Conservation (phyloP, 1,284 basidiomycete species). For the Irpex rosettiformis region DNA sequence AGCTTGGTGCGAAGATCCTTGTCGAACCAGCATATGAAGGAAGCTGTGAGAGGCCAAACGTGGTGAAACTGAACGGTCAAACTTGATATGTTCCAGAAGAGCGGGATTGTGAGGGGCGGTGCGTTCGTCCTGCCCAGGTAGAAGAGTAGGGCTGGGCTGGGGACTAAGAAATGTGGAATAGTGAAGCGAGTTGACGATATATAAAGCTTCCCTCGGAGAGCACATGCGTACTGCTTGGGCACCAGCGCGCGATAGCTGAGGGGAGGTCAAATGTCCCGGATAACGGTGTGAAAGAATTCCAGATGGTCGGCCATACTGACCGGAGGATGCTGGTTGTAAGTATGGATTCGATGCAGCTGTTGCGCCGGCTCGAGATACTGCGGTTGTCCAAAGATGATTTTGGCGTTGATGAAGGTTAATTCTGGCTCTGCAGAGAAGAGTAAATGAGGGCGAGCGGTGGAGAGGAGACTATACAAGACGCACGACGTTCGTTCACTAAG, state of each 20-base stretch:
- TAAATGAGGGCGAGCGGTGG: neutral
- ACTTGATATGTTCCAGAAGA: conserved; percentile 38
- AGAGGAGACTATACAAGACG: neutral
- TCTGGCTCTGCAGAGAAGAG: neutral
- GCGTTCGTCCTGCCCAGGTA: neutral
- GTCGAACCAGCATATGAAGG: conserved; percentile 58
- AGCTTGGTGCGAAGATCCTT: conserved; percentile 45
- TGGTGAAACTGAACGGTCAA: conserved; percentile 47
- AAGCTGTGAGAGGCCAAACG: conserved; percentile 59
- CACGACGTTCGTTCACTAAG: neutral
- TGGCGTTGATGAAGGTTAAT: neutral
- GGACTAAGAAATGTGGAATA: conserved; percentile 31
- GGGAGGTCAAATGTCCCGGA: conserved; percentile 26
- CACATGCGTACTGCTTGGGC: conserved; percentile 50
- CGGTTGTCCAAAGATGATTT: neutral
- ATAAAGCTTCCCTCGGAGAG: conserved; percentile 42
- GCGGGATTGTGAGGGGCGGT: neutral
- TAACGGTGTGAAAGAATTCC: neutral
- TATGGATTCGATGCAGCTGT: neutral
- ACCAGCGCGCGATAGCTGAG: conserved; percentile 49
- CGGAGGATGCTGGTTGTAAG: neutral
- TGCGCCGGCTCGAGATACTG: neutral
- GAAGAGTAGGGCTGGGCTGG: neutral
- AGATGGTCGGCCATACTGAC: neutral
- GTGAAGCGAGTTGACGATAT: conserved; percentile 55